Percentiles rank a stretch among this genome's conserved stretches.
Evolutionary conservation across 768 basidiomycete genomes (phyloP).

Genomic region (Infundibulicybe gibba): DNA sequence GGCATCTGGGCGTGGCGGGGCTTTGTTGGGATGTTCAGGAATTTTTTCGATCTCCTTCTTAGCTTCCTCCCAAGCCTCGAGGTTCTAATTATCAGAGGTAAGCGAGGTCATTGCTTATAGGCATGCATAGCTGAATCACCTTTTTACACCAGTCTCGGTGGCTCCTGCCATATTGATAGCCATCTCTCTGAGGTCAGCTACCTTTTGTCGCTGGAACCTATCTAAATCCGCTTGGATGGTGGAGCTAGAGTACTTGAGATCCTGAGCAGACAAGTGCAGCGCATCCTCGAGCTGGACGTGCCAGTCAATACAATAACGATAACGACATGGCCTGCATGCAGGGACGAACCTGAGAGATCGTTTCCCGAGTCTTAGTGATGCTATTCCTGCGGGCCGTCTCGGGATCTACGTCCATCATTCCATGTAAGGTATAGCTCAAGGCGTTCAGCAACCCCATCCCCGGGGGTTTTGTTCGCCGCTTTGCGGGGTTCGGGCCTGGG

Average conservation of each 20-base stretch:
- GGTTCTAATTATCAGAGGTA: slow-evolving; percentile 53
- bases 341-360: slow-evolving; percentile 80
- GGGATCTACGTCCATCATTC: slow-evolving; percentile 99
- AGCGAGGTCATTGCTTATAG: too few species aligned
- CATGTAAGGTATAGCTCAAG: slow-evolving; percentile 90
- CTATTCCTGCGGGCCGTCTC: slow-evolving; percentile 91
- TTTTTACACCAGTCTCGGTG: slow-evolving; percentile 98
- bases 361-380: slow-evolving; percentile 92
- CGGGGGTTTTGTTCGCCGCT: slow-evolving; percentile 54
- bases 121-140: slow-evolving; percentile 36
- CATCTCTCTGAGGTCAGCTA: slow-evolving; percentile 95
- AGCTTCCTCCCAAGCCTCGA: slow-evolving; percentile 97
- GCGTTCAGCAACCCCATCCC: slow-evolving; percentile 89
- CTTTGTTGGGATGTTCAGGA: slow-evolving; percentile 82
- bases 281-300: slow-evolving; percentile 84
- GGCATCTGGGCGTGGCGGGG: slow-evolving; percentile 37
- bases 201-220: slow-evolving; percentile 98
- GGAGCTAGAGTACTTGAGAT: slow-evolving; percentile 93
- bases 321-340: neutral
- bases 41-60: slow-evolving; percentile 90
- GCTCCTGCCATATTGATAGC: slow-evolving; percentile 83
- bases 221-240: slow-evolving; percentile 98
- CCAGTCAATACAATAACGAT: slow-evolving; percentile 3
- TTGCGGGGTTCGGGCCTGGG: slow-evolving; percentile 70
- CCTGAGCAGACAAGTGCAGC: slow-evolving; percentile 85